phyloP scores from a whole-genome alignment of 345 rosid genomes.

The Salix purpurea region DNA sequence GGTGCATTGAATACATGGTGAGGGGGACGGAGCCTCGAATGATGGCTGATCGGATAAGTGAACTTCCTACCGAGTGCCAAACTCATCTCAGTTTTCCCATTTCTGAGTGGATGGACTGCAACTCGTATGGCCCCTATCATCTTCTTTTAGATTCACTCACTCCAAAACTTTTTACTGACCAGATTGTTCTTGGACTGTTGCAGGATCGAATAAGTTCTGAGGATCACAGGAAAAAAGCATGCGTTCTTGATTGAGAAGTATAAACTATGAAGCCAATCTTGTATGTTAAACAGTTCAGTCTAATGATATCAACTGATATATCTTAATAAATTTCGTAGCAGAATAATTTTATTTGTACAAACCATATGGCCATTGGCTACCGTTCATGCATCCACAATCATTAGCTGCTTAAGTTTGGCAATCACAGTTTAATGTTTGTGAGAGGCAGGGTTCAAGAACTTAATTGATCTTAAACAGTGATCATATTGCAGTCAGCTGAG shows the following conservation, averaged over 20 bases:
- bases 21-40: not conserved
- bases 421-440: not conserved
- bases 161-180: too few relatives aligned
- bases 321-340: not conserved
- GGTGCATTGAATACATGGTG: conserved; percentile 6
- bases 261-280: not conserved
- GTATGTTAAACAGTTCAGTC: not conserved
- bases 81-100: conserved; percentile 42
- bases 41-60: not conserved
- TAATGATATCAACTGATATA: not conserved
- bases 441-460: not conserved
- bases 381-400: not conserved
- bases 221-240: not conserved
- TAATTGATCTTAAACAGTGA: not conserved
- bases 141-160: not conserved
- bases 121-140: conserved; percentile 14
- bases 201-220: not conserved
- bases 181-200: not conserved
- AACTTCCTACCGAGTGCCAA: conserved; percentile 1
- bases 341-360: not conserved
- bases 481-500: not conserved
- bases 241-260: not conserved
- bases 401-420: not conserved
- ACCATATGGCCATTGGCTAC: too few relatives aligned
- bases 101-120: conserved; percentile 37